A percentile compares a stretch with the other conserved stretches of the same genome.
Conservation (phyloP, 2,329 filamentous ascomycete genomes). For the Helminthosporium solani region DNA sequence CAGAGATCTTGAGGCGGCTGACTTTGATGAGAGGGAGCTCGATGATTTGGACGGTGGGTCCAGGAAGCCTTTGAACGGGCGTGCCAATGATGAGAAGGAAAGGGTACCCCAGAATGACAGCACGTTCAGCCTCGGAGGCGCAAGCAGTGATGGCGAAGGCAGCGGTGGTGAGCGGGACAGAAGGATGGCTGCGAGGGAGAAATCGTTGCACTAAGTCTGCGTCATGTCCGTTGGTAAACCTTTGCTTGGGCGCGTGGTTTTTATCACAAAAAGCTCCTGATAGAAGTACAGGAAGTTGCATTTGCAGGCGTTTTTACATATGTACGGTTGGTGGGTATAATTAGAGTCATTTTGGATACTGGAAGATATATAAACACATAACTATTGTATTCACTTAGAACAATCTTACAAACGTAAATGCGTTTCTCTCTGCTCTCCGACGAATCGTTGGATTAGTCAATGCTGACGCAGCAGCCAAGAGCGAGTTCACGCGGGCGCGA, state of each 20-base stretch:
- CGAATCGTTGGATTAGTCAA: too few species aligned
- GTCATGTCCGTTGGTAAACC: background rate
- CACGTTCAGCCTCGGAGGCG: slow-evolving; percentile 53
- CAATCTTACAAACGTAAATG: background rate
- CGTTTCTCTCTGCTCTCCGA: too few species aligned
- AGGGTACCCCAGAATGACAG: slow-evolving; percentile 38
- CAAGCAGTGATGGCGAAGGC: slow-evolving; percentile 41
- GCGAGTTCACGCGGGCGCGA: too few species aligned
- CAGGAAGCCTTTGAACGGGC: slow-evolving; percentile 26
- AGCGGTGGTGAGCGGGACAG: slow-evolving; percentile 39
- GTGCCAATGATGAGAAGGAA: slow-evolving; percentile 26
- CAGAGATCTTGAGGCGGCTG: slow-evolving; percentile 60
- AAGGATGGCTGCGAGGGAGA: slow-evolving; percentile 25
- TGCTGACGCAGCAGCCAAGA: too few species aligned
- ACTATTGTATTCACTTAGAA: background rate
- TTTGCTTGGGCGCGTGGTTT: background rate
- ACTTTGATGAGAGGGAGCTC: slow-evolving; percentile 63
- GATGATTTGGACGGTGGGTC: slow-evolving; percentile 51
- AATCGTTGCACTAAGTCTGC: slow-evolving; percentile 14
- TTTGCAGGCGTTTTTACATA: slow-evolving; percentile 1
- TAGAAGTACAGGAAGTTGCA: background rate
- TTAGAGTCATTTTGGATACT: background rate
- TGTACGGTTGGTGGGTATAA: background rate
- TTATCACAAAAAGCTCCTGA: background rate
- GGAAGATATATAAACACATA: background rate